phyloP scores from a whole-genome alignment of 2,329 filamentous ascomycete genomes.

The Scedosporium minutisporum region DNA sequence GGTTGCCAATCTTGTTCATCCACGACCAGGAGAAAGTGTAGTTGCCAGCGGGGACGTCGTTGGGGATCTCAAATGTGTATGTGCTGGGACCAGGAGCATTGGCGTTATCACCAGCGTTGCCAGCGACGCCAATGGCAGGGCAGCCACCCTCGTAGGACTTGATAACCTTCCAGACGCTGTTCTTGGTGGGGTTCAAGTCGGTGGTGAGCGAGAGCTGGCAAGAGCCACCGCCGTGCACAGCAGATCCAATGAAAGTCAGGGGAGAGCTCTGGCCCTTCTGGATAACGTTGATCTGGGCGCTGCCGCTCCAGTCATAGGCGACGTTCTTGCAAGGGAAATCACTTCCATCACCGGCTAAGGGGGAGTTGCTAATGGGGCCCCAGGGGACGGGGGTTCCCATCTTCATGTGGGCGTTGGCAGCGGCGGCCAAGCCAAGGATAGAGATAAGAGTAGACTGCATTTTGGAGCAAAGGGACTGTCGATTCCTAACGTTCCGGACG shows the following conservation, averaged over 20 bases:
- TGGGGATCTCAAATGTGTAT: conserved; percentile 64
- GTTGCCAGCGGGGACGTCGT: conserved; percentile 61
- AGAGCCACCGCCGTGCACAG: conserved; percentile 81
- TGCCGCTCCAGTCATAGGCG: conserved; percentile 32
- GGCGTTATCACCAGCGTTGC: conserved; percentile 47
- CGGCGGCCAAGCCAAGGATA: conserved; percentile 45
- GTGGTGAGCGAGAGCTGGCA: conserved; percentile 85
- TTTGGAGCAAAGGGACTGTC: conserved; percentile 28
- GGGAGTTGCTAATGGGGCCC: conserved; percentile 44
- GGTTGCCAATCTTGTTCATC: conserved; percentile 87
- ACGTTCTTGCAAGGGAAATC: conserved; percentile 76
- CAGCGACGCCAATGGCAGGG: conserved; percentile 47
- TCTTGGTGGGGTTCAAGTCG: conserved; percentile 56
- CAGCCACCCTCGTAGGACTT: conserved; percentile 82
- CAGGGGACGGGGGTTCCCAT: conserved; percentile 63
- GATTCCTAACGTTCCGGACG: conserved; percentile 32
- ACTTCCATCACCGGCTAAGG: conserved; percentile 47
- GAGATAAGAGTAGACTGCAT: conserved; percentile 39
- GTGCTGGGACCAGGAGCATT: conserved; percentile 35
- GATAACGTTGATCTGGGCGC: conserved; percentile 34
- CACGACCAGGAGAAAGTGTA: conserved; percentile 87
- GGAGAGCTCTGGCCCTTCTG: conserved; percentile 38
- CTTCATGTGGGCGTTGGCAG: conserved; percentile 65
- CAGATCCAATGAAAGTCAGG: conserved; percentile 59
- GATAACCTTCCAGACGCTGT: conserved; percentile 77